phyloP scores from a whole-genome alignment of 2,329 filamentous ascomycete species.

The Exophiala spinifera region DNA sequence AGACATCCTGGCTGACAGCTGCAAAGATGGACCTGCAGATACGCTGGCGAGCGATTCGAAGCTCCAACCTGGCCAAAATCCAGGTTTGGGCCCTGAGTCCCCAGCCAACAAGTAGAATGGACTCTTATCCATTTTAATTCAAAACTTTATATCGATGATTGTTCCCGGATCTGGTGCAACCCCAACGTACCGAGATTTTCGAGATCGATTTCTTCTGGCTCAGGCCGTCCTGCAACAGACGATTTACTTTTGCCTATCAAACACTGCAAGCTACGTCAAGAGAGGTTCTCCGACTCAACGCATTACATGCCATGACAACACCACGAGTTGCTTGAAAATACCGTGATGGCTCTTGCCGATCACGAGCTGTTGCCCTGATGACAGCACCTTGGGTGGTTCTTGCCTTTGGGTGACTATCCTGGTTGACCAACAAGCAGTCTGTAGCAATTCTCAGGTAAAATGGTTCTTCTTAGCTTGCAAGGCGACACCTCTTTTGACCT shows the following conservation, averaged over 20 bases:
- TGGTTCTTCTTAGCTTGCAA: not conserved
- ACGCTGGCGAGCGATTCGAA: slow-evolving; percentile 51
- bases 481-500: not conserved
- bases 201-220: not conserved
- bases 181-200: not conserved
- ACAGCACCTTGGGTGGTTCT: slow-evolving; percentile 5
- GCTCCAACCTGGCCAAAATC: slow-evolving; percentile 44
- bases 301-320: not conserved
- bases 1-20: slow-evolving; percentile 2
- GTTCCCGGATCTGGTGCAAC: not conserved
- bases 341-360: slow-evolving; percentile 12
- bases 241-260: too few relatives aligned
- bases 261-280: not conserved
- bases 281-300: not conserved
- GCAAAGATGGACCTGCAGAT: slow-evolving; percentile 53
- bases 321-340: not conserved
- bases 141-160: not conserved
- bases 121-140: not conserved
- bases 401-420: slow-evolving; percentile 2
- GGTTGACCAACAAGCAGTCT: slow-evolving; percentile 7
- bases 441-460: not conserved
- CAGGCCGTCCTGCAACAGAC: not conserved
- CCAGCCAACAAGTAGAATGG: slow-evolving; percentile 47
- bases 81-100: slow-evolving; percentile 43
- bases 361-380: slow-evolving; percentile 5